Base-by-base conservation (phyloP, 768 basidiomycete genomes). In the Mycena capillaripes region DNA sequence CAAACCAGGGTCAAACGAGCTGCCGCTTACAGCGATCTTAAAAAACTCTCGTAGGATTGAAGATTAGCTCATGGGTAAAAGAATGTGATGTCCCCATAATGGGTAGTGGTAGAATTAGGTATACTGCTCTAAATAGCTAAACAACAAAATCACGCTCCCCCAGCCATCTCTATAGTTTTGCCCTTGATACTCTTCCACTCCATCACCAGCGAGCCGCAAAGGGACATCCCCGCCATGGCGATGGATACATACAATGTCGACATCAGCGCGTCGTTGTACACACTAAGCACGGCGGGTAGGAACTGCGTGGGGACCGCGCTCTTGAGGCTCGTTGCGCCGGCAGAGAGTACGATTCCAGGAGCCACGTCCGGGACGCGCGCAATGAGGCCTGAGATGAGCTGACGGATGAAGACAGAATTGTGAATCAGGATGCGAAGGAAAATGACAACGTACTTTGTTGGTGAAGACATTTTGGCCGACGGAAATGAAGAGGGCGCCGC, bases 391-490 rank as follows among this genome's bases (percentile, higher is more conserved):
- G 62, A 63, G 2, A 63, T 36, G 3, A 63, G 34, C 32, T 48
- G 50, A 48, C 16, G 10, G 2, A 16, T 38, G 7, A 38, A 38
- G 10, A 38, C 38, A 16, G 10, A 11, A 2, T 38, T 10, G 11
- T 10, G 11, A 8, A 38, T 38, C 38, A 16, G 16, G 38, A 38
- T 38, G 38, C n/a, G n/a, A n/a, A n/a, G n/a, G n/a, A n/a, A n/a
- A n/a, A n/a, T n/a, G n/a, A n/a, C n/a, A n/a, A n/a, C n/a, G n/a
- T n/a, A n/a, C n/a, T n/a, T 38, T 38, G 38, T 38, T 38, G 38
- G 38, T 38, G 46, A 63, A 63, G 5, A 63, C 62, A n/a, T 52
- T 63, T 38, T 63, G 62, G 12, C 27, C 62, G 21, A 52, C 29
- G 2, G 46, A 23, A 6, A 34, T 38, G 50, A 50, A 63, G 25